Evolutionary conservation across 371 early-diverging fungal genomes (phyloP).

Genomic region (Coemansia sp.): DNA sequence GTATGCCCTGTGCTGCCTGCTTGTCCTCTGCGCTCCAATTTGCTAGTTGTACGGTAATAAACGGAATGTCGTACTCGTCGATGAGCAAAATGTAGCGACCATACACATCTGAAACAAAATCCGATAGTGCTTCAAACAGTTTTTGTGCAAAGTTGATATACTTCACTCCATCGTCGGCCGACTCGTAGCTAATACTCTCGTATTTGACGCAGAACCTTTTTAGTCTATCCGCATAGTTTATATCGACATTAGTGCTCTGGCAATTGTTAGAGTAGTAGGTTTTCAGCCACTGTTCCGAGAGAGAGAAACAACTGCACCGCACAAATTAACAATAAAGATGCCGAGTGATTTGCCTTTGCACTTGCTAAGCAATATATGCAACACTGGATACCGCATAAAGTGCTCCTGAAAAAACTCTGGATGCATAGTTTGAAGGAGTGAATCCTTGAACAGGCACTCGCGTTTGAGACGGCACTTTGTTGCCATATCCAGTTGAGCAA

Average conservation of each 20-base stretch:
- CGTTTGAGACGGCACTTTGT: conserved; percentile 27
- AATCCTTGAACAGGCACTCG: conserved; percentile 22
- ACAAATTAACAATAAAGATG: conserved; percentile 6
- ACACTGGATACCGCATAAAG: conserved; percentile 41
- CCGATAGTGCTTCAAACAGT: conserved; percentile 13
- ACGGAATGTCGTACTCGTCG: conserved; percentile 44
- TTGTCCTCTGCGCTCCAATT: conserved; percentile 11
- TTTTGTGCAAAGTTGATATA: not conserved
- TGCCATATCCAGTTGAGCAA: conserved; percentile 8
- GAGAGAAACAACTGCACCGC: not conserved
- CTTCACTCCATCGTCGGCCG: not conserved
- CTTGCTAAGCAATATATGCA: conserved; percentile 17
- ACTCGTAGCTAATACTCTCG: not conserved
- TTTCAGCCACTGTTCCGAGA: not conserved
- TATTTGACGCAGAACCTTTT: not conserved
- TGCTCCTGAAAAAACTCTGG: conserved; percentile 23
- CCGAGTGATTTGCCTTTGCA: conserved; percentile 13
- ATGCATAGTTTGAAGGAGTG: conserved; percentile 22
- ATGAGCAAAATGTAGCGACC: conserved; percentile 29
- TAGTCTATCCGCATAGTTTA: not conserved
- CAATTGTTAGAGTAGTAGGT: not conserved
- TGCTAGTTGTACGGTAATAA: conserved; percentile 23
- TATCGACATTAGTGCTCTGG: not conserved
- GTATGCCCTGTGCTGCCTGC: not conserved
- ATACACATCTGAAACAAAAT: not conserved